These are phyloP conservation scores for Plasmodium yoelii DNA, from an alignment of 169 alveolate species.

Conservation along the genomic window DNA sequence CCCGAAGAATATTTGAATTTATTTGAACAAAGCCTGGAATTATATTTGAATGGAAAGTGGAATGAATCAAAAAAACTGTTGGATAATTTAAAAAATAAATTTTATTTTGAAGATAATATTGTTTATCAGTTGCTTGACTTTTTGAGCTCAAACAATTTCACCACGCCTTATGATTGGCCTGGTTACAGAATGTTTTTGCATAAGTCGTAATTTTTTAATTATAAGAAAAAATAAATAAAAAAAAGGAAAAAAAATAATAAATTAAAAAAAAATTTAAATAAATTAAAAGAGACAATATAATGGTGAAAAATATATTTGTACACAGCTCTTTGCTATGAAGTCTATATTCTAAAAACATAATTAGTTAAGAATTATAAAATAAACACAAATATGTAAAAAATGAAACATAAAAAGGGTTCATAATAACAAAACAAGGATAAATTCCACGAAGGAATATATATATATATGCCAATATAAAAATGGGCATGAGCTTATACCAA, in stretches of 20 bases:
- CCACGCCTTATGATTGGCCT: conserved; percentile 91
- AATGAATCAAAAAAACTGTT: conserved; percentile 79
- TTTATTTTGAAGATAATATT: conserved; percentile 88
- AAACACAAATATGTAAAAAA: not conserved
- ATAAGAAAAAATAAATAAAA: conserved; percentile 1
- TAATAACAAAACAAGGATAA: not conserved
- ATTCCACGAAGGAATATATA: not conserved
- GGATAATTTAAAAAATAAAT: conserved; percentile 78
- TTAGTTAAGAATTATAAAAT: no score
- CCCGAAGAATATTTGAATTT: conserved; percentile 83
- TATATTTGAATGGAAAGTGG: conserved; percentile 91
- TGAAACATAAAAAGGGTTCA: not conserved
- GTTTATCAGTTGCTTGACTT: conserved; percentile 79
- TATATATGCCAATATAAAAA: no score
- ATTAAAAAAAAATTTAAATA: no score
- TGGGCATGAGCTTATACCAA: conserved; percentile 4
- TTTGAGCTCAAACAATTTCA: conserved; percentile 81
- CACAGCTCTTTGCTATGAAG: no score
- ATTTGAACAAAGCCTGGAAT: conserved; percentile 84
- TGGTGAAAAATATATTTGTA: no score
- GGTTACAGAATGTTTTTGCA: conserved; percentile 91
- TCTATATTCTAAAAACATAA: no score
- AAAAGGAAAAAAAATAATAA: not conserved
- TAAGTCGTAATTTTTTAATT: conserved; percentile 78
- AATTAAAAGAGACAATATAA: no score